These are phyloP conservation scores for Ganoderma resinaceum DNA, from an alignment of 1,284 basidiomycete species.

Conservation along the genomic window DNA sequence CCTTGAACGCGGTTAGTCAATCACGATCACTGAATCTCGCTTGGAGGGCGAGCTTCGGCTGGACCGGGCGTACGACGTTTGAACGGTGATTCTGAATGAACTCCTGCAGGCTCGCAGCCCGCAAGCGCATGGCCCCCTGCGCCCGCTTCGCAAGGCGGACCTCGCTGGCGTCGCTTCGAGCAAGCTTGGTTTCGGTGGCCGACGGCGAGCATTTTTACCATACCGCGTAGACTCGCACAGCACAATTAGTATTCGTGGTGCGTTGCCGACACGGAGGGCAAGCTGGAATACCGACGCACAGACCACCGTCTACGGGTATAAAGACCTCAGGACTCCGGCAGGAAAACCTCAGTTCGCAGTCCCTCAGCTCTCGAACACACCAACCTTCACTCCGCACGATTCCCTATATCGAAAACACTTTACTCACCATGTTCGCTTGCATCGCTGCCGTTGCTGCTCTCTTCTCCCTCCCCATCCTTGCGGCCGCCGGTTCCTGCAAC, in stretches of 20 bases:
- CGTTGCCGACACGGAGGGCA: background rate
- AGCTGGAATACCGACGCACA: conserved; percentile 2
- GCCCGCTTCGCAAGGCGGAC: background rate
- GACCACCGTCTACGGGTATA: conserved; percentile 15
- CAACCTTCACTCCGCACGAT: conserved; percentile 10
- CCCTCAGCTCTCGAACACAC: conserved; percentile 19
- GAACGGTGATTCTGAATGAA: background rate
- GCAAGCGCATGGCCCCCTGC: background rate
- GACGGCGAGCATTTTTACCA: conserved; percentile 2
- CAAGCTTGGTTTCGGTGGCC: background rate
- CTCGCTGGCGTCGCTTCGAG: background rate
- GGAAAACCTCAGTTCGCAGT: conserved; percentile 22
- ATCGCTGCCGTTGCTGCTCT: conserved; percentile 23
- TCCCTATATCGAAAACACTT: background rate
- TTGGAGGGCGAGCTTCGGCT: background rate
- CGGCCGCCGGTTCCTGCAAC: conserved; percentile 28
- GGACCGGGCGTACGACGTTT: background rate
- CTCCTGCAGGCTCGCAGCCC: background rate
- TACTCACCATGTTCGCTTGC: conserved; percentile 27
- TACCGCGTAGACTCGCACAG: background rate
- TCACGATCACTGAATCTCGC: background rate
- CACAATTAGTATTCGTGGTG: background rate
- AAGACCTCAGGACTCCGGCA: background rate
- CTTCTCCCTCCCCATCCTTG: conserved; percentile 31
- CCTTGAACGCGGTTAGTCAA: background rate